Base-by-base conservation (phyloP, 139 green algal genomes). In the Chlorella sp. region DNA sequence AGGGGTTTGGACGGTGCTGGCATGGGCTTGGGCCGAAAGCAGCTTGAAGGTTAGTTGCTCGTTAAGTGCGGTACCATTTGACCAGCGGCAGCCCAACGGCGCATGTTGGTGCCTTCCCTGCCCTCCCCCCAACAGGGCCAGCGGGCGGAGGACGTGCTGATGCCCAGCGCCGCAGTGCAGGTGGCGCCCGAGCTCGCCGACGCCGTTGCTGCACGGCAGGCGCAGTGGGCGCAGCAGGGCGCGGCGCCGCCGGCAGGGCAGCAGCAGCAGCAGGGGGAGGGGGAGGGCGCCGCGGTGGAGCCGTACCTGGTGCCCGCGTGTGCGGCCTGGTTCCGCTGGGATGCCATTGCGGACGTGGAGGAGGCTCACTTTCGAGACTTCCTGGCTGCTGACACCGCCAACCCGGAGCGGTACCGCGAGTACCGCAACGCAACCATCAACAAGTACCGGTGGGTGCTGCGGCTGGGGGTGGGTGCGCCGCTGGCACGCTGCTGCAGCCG, bases 281-380 rank as follows among this genome's bases (percentile, higher is more conserved):
- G 51, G 77, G 69, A 67, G 24, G 62, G 84, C 17, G 16, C 73
- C 24, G 30, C 62, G 38, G 22, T 70, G 60, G 85, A 92, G 81
- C 68, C 92, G 36, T 90, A 95, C 82, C 73, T 83, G 13, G 89
- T 97, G 36, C 94, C 94, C 13, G 86, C 80, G 36, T 87, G 93
- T 67, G 88, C 92, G 4, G 81, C 86, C 11, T 98, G 95, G 95
- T 98, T 98, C 87, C 34, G 80, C 73, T 96, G 92, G 88, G 72
- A 92, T 38, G 54, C 11, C 3, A 85, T 97, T 32, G 51, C 77
- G 5, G 77, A 83, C 5, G 77, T 83, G 40, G 77, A 83, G 60
- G 77, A 73, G 60, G 77, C 77, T 9, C 68, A 85, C 36, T 78
- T 78, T 28, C 70, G 54, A 24, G 80, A 85, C 48, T 78, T 70